Percentiles rank a stretch among this genome's conserved stretches.
Conservation (phyloP, 2,329 filamentous ascomycete genomes). For the Apiospora malaysiana region DNA sequence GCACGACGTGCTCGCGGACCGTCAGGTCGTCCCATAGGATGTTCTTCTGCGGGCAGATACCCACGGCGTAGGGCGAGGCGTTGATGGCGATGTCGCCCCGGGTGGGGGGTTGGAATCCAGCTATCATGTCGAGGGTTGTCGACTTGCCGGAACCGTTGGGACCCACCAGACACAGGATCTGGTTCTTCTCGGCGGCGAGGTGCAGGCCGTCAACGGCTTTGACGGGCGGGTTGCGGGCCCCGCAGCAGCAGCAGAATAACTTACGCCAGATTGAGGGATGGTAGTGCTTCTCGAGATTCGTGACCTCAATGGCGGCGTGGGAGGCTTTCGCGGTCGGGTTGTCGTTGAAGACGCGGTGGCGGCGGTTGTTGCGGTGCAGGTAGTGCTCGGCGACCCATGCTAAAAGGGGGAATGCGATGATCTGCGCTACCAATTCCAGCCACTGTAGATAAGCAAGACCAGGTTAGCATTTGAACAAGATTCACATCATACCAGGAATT, state of each 20-base stretch:
- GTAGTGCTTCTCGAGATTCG: conserved; percentile 42
- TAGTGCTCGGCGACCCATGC: conserved; percentile 41
- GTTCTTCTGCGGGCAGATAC: conserved; percentile 76
- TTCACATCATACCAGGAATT: no score
- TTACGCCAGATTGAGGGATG: conserved; percentile 36
- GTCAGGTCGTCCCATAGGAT: conserved; percentile 77
- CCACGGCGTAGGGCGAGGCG: conserved; percentile 53
- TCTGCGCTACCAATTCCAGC: conserved; percentile 40
- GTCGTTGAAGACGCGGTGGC: no score
- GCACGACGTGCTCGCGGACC: conserved; percentile 71
- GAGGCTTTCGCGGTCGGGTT: conserved; percentile 14
- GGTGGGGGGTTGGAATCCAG: conserved; percentile 66
- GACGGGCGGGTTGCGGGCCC: conserved; percentile 34
- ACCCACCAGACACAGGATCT: conserved; percentile 71
- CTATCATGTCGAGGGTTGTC: conserved; percentile 71
- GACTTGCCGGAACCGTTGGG: conserved; percentile 76
- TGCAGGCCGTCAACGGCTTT: conserved; percentile 66
- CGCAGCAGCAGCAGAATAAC: conserved; percentile 34
- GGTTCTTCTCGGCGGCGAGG: conserved; percentile 62
- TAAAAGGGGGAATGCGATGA: conserved; percentile 41
- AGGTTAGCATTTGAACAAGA: not conserved
- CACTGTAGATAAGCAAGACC: conserved; percentile 37
- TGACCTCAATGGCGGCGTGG: conserved; percentile 31
- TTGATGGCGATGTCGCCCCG: conserved; percentile 65
- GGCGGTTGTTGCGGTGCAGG: conserved; percentile 41